phyloP scores from a whole-genome alignment of 306 rosid genomes.

The Acacia acuminata region DNA sequence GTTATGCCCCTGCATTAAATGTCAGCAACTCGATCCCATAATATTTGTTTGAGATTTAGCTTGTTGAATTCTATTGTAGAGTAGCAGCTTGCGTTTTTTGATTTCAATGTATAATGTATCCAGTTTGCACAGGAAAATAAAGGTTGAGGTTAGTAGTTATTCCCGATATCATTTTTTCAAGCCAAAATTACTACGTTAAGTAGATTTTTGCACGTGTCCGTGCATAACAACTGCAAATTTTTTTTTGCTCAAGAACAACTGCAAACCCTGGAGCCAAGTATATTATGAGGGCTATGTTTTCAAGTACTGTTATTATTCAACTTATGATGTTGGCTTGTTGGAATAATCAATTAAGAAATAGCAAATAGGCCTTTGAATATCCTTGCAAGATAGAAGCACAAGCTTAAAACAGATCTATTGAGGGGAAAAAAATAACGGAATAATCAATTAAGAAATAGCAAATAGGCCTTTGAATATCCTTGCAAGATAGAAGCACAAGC shows the following conservation, averaged over 20 bases:
- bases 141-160: neutral
- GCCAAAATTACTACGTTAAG: neutral
- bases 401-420: neutral
- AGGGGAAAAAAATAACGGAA: too few species aligned
- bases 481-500: slow-evolving; percentile 35
- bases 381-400: slow-evolving; percentile 33
- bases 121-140: neutral
- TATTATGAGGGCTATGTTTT: neutral
- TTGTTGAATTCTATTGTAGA: neutral
- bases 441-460: neutral
- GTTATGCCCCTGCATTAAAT: neutral
- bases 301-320: neutral
- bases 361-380: slow-evolving; percentile 4
- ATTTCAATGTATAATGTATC: neutral
- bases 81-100: neutral
- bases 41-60: neutral
- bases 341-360: neutral
- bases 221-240: neutral
- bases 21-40: neutral
- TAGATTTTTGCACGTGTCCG: neutral
- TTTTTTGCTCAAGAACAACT: too few species aligned
- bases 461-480: neutral
- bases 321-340: neutral
- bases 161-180: neutral
- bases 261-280: neutral